These are phyloP conservation scores for Epithemia pelagica DNA, from an alignment of 108 stramenopile species.

Conservation along the genomic window DNA sequence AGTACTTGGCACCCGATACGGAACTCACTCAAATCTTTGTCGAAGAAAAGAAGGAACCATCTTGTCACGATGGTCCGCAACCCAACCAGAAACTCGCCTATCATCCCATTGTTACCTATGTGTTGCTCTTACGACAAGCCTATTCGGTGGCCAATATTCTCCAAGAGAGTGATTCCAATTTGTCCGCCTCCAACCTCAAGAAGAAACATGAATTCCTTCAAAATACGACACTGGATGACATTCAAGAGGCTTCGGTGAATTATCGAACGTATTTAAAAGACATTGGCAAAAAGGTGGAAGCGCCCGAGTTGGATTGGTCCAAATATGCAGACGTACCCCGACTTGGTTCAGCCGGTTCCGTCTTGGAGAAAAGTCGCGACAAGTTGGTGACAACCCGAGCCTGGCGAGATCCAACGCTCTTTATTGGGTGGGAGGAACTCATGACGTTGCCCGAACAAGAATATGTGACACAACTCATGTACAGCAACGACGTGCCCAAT, in stretches of 20 bases:
- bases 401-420: slow-evolving; percentile 49
- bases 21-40: slow-evolving; percentile 9
- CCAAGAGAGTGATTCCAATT: slow-evolving; percentile 32
- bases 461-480: slow-evolving; percentile 61
- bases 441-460: slow-evolving; percentile 65
- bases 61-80: neutral
- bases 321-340: neutral
- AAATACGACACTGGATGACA: neutral
- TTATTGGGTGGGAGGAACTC: slow-evolving; percentile 63
- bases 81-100: neutral
- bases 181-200: slow-evolving; percentile 43
- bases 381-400: neutral
- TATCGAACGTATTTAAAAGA: neutral
- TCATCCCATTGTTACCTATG: slow-evolving; percentile 23
- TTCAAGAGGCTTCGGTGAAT: neutral
- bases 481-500: slow-evolving; percentile 38
- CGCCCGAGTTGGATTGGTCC: slow-evolving; percentile 7
- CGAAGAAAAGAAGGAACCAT: slow-evolving; percentile 1
- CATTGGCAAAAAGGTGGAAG: neutral
- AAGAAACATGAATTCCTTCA: slow-evolving; percentile 31
- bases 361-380: neutral
- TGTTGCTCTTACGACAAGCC: slow-evolving; percentile 44
- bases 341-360: no score
- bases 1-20: slow-evolving; percentile 17
- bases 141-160: slow-evolving; percentile 13